Conservation (phyloP, 768 basidiomycete genomes). For the Leccinum rimulosum region DNA sequence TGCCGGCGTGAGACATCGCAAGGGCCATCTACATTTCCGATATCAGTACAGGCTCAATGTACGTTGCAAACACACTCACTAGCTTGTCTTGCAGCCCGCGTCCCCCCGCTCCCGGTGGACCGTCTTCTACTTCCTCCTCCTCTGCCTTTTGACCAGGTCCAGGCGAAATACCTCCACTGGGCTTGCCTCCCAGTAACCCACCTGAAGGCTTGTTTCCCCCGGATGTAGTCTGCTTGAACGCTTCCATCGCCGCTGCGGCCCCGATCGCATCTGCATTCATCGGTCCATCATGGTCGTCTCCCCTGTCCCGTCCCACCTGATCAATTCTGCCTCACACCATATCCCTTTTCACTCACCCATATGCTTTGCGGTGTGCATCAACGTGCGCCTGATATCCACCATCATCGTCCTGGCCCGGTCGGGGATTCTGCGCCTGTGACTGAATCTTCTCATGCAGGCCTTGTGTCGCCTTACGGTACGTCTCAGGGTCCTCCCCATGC, state of each 20-base stretch:
- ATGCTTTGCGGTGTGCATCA: constrained; percentile 32
- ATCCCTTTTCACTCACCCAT: constrained; percentile 21
- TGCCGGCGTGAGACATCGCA: constrained; percentile 34
- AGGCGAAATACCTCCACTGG: neutral
- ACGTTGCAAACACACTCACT: constrained; percentile 18
- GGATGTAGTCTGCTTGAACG: constrained; percentile 27
- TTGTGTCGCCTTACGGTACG: constrained; percentile 21
- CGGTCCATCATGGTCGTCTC: constrained; percentile 18
- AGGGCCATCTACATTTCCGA: constrained; percentile 20
- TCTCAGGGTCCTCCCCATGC: constrained; percentile 18
- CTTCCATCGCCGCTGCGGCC: constrained; percentile 31
- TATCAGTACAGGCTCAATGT: neutral
- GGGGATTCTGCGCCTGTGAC: constrained; percentile 9
- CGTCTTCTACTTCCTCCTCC: constrained; percentile 8
- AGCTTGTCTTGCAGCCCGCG: constrained; percentile 31
- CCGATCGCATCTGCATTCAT: constrained; percentile 29
- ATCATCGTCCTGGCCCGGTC: neutral
- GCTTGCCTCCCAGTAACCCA: constrained; percentile 11
- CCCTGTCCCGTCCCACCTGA: constrained; percentile 6
- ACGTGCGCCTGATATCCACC: constrained; percentile 19
- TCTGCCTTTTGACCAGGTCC: constrained; percentile 2
- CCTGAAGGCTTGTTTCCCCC: constrained; percentile 16
- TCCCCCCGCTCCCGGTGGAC: neutral
- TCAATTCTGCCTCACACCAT: neutral
- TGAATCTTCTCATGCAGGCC: constrained; percentile 25